Conservation (phyloP, 2,329 filamentous ascomycete species). For the Fusarium sp. region DNA sequence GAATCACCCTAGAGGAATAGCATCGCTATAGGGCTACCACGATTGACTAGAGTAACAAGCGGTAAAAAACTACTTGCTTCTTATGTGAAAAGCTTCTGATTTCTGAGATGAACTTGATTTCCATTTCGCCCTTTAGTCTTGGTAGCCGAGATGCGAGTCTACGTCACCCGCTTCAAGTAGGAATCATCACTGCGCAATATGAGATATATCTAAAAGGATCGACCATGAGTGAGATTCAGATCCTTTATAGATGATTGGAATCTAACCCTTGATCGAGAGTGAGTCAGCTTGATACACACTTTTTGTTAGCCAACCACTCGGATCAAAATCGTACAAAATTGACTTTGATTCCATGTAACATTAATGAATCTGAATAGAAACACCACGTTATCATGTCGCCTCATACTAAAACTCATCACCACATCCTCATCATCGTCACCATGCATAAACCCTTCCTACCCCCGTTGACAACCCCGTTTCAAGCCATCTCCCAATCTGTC, state of each 20-base stretch:
- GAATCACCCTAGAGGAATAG: constrained; percentile 54
- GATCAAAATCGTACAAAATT: not conserved
- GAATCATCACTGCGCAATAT: no score
- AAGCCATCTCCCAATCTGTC: not conserved
- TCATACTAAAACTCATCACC: not conserved
- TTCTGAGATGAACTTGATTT: constrained; percentile 8
- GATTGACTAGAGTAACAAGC: constrained; percentile 45
- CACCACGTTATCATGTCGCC: not conserved
- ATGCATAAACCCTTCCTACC: not conserved
- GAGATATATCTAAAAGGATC: no score
- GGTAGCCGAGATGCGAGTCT: not conserved
- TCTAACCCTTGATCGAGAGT: not conserved
- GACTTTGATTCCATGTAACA: not conserved
- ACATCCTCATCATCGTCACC: not conserved
- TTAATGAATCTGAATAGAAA: not conserved
- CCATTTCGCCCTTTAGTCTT: constrained; percentile 15
- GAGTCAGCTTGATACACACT: constrained; percentile 1
- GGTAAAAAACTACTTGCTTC: not conserved
- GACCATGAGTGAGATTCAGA: not conserved
- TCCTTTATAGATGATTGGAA: not conserved
- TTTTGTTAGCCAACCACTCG: not conserved
- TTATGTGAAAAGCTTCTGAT: not conserved
- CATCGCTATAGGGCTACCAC: constrained; percentile 57
- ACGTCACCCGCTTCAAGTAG: no score
- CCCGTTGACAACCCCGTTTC: not conserved